phyloP scores from a whole-genome alignment of 1,284 basidiomycete genomes.

The Tylopilus sp. region DNA sequence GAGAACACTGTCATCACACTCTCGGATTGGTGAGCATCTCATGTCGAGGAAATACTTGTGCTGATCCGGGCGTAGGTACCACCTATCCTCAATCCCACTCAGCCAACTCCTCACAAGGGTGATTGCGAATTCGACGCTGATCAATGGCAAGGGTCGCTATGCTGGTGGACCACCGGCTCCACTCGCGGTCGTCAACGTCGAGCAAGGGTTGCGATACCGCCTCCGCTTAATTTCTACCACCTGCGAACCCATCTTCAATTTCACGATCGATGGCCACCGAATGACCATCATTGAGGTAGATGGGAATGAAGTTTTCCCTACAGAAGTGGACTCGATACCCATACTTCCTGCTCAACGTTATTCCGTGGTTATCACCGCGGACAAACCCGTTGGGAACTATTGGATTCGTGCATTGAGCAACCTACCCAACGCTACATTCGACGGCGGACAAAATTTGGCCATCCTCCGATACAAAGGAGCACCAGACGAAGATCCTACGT shows the following conservation, averaged over 20 bases:
- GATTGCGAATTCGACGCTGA: neutral
- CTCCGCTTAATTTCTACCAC: slow-evolving; percentile 34
- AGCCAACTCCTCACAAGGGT: neutral
- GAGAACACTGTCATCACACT: slow-evolving; percentile 31
- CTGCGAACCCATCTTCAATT: slow-evolving; percentile 36
- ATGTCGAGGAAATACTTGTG: neutral
- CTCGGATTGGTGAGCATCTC: slow-evolving; percentile 27
- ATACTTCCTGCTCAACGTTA: slow-evolving; percentile 41
- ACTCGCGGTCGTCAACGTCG: neutral
- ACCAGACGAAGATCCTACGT: slow-evolving; percentile 39
- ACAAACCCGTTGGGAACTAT: neutral
- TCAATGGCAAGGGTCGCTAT: neutral
- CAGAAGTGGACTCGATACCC: slow-evolving; percentile 38
- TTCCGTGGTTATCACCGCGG: neutral
- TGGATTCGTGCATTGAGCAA: neutral
- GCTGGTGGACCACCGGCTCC: neutral
- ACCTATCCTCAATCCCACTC: slow-evolving; percentile 15
- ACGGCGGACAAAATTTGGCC: slow-evolving; percentile 26
- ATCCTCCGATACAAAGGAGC: slow-evolving; percentile 56
- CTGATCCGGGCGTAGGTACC: slow-evolving; percentile 24
- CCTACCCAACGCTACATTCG: slow-evolving; percentile 21
- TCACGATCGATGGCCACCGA: slow-evolving; percentile 41
- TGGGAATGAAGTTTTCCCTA: slow-evolving; percentile 40
- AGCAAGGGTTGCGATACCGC: slow-evolving; percentile 27
- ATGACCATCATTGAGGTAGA: slow-evolving; percentile 25